phyloP scores from a whole-genome alignment of 441 rosid species.

The Syzygium syzygioides region DNA sequence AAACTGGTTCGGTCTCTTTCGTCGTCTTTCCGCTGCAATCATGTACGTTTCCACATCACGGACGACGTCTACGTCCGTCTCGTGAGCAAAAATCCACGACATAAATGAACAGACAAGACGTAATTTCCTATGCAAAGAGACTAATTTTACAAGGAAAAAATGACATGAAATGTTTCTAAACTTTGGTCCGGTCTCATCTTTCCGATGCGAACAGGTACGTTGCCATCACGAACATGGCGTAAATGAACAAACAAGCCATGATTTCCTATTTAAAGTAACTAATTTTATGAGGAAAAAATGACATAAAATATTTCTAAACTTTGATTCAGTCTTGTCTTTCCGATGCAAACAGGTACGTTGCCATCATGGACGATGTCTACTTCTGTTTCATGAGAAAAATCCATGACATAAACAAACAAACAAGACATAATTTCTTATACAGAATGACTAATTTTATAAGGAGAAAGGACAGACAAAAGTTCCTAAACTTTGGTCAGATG shows the following conservation, averaged over 20 bases:
- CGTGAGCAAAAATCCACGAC: not conserved
- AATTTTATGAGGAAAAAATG: too few species aligned
- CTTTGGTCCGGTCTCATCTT: too few species aligned
- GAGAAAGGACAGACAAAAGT: not conserved
- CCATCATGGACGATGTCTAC: not conserved
- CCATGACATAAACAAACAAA: not conserved
- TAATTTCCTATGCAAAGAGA: not conserved
- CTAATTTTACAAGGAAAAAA: not conserved
- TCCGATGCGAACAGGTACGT: too few species aligned
- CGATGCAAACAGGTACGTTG: not conserved
- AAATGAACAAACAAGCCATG: not conserved
- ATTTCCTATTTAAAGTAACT: not conserved
- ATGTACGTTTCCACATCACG: not conserved
- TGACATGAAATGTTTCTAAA: accelerated
- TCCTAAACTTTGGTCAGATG: too few species aligned
- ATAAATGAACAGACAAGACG: not conserved
- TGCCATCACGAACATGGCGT: too few species aligned
- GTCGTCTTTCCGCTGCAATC: not conserved
- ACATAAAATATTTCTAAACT: too few species aligned
- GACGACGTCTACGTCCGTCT: not conserved
- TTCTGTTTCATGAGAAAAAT: not conserved
- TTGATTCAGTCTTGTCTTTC: not conserved
- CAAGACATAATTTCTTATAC: not conserved
- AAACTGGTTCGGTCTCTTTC: not conserved
- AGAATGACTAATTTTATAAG: not conserved